These are phyloP conservation scores for Microcyclospora tardicrescens DNA, from an alignment of 2,329 filamentous ascomycete genomes.

Conservation along the genomic window DNA sequence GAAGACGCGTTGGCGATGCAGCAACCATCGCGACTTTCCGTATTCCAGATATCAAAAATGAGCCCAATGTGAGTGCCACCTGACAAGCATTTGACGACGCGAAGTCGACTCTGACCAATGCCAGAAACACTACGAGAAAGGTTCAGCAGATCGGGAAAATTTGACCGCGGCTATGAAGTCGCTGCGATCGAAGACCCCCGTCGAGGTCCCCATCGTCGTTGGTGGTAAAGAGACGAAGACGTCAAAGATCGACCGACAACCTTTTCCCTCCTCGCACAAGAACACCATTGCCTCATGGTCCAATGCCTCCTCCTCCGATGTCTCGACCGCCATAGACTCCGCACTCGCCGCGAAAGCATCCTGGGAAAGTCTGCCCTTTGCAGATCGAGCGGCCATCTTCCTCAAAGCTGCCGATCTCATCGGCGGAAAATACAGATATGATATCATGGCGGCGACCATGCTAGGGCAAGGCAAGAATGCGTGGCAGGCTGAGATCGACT, in stretches of 20 bases:
- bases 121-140: slow-evolving; percentile 81
- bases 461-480: slow-evolving; percentile 95
- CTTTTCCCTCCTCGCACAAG: slow-evolving; percentile 71
- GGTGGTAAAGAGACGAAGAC: slow-evolving; percentile 55
- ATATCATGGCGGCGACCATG: slow-evolving; percentile 93
- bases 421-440: slow-evolving; percentile 84
- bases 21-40: slow-evolving; percentile 68
- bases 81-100: not conserved
- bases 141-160: slow-evolving; percentile 63
- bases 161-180: slow-evolving; percentile 61
- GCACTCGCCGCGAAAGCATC: slow-evolving; percentile 73
- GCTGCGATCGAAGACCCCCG: slow-evolving; percentile 53
- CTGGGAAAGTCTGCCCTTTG: slow-evolving; percentile 80
- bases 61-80: slow-evolving; percentile 66
- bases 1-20: too few species aligned
- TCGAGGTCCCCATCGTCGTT: slow-evolving; percentile 73
- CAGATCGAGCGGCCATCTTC: slow-evolving; percentile 84
- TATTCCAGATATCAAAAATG: slow-evolving; percentile 74
- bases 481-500: slow-evolving; percentile 98
- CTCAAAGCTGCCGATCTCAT: slow-evolving; percentile 91
- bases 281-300: slow-evolving; percentile 71
- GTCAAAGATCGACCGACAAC: slow-evolving; percentile 53
- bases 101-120: not conserved
- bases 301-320: slow-evolving; percentile 62
- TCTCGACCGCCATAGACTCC: slow-evolving; percentile 66